These are phyloP conservation scores for Margaritispora aquatica DNA, from an alignment of 495 filamentous ascomycete species.

Conservation along the genomic window DNA sequence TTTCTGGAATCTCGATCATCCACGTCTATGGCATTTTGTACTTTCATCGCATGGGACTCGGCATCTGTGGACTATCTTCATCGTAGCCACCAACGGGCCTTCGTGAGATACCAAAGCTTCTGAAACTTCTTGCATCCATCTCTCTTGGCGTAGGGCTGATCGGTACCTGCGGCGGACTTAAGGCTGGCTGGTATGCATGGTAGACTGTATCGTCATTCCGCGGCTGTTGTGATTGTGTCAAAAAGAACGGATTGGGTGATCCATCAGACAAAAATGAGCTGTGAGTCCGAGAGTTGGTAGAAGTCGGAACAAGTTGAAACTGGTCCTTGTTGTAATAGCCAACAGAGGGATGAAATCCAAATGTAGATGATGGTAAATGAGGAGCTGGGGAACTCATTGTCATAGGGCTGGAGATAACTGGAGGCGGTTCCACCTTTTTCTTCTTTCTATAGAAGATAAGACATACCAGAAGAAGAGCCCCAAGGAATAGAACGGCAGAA, in stretches of 20 bases:
- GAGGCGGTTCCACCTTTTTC: not conserved
- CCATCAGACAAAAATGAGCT: not conserved
- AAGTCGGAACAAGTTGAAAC: not conserved
- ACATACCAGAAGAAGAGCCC: not conserved
- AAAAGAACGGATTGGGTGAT: not conserved
- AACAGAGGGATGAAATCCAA: not conserved
- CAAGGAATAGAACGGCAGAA: not conserved
- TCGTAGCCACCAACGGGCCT: not conserved
- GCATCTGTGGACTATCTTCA: not conserved
- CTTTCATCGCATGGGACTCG: not conserved
- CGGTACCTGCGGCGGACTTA: not conserved
- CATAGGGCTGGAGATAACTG: not conserved
- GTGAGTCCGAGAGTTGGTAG: not conserved
- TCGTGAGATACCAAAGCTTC: not conserved
- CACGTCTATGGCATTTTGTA: not conserved
- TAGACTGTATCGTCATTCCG: not conserved
- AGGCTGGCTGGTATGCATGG: not conserved
- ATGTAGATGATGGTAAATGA: not conserved
- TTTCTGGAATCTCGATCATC: no score
- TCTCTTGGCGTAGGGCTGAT: not conserved
- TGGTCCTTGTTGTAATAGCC: not conserved
- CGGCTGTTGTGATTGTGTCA: not conserved
- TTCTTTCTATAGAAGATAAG: not conserved
- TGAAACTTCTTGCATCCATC: not conserved
- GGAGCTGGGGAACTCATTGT: not conserved